A percentile compares a stretch with the other conserved stretches of the same genome.
These are phyloP conservation scores for Phylloporus gajari DNA, from an alignment of 1,284 basidiomycete genomes.

Conservation along the genomic window DNA sequence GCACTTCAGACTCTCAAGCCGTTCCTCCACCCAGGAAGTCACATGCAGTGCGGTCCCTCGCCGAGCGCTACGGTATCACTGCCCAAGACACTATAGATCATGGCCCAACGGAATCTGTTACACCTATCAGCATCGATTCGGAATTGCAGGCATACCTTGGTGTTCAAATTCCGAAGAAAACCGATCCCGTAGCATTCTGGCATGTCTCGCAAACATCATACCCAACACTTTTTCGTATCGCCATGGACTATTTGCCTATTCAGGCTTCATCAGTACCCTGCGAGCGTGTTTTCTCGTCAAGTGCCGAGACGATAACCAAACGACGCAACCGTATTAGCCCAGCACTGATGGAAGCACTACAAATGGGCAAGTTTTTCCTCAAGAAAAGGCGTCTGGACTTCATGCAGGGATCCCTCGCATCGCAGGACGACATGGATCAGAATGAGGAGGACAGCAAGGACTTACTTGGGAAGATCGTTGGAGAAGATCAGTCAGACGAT, in stretches of 20 bases:
- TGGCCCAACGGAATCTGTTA: no score
- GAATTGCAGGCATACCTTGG: no score
- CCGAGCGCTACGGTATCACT: no score
- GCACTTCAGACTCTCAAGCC: no score
- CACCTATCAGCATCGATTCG: no score
- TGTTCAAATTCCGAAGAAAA: no score
- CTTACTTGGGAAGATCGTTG: not conserved
- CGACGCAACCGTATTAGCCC: not conserved
- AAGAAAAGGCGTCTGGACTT: not conserved
- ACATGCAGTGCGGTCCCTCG: no score
- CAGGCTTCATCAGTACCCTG: not conserved
- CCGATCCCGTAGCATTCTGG: no score
- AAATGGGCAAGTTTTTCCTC: constrained; percentile 4
- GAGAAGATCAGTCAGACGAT: no score
- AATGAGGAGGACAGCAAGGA: not conserved
- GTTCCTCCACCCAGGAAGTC: no score
- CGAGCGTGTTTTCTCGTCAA: not conserved
- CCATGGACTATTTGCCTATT: constrained; percentile 4
- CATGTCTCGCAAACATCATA: no score
- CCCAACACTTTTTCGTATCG: not conserved
- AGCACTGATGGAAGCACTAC: constrained; percentile 4
- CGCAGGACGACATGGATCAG: not conserved
- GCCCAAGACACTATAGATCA: no score
- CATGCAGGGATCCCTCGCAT: not conserved
- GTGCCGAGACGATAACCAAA: not conserved